Evolutionary conservation across 345 rosid genomes (phyloP).

Genomic region (Salix dunnii): DNA sequence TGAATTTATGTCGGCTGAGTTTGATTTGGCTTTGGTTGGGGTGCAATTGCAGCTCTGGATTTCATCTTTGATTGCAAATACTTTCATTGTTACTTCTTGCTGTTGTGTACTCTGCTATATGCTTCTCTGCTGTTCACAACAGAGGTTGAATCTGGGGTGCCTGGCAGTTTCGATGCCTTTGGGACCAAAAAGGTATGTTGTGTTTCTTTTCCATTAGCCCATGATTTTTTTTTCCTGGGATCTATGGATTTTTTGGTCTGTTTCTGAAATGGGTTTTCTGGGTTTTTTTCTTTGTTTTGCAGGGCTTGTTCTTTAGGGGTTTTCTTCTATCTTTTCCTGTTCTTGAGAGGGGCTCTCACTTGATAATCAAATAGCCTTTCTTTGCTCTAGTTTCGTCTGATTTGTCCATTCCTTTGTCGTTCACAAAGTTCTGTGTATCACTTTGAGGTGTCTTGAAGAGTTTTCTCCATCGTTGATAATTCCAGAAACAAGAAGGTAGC

Average conservation of each 20-base stretch:
- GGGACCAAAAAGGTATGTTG: slow-evolving; percentile 55
- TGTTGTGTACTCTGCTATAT: slow-evolving; percentile 3
- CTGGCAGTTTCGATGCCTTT: slow-evolving; percentile 75
- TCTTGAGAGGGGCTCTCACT: slow-evolving; percentile 63
- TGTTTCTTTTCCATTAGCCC: not conserved
- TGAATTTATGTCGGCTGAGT: slow-evolving; percentile 87
- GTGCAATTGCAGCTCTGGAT: slow-evolving; percentile 59
- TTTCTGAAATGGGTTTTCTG: slow-evolving; percentile 27
- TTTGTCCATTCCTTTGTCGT: not conserved
- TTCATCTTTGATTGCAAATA: slow-evolving; percentile 13
- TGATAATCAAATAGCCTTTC: slow-evolving; percentile 29
- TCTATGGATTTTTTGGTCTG: not conserved
- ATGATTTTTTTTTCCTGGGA: not conserved
- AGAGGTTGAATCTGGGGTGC: slow-evolving; percentile 46
- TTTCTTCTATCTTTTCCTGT: slow-evolving; percentile 64
- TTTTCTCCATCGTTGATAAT: slow-evolving; percentile 28
- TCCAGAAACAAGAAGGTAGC: slow-evolving; percentile 36
- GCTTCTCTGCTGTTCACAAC: slow-evolving; percentile 47
- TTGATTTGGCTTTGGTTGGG: slow-evolving; percentile 69
- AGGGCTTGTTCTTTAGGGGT: slow-evolving; percentile 73
- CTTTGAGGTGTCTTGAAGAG: slow-evolving; percentile 31
- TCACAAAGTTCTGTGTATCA: slow-evolving; percentile 4
- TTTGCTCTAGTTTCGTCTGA: not conserved
- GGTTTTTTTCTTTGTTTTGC: slow-evolving; percentile 24
- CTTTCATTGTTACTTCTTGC: slow-evolving; percentile 16